Evolutionary conservation across 495 filamentous ascomycete species (phyloP).

Genomic region (Clohesyomyces aquaticus): DNA sequence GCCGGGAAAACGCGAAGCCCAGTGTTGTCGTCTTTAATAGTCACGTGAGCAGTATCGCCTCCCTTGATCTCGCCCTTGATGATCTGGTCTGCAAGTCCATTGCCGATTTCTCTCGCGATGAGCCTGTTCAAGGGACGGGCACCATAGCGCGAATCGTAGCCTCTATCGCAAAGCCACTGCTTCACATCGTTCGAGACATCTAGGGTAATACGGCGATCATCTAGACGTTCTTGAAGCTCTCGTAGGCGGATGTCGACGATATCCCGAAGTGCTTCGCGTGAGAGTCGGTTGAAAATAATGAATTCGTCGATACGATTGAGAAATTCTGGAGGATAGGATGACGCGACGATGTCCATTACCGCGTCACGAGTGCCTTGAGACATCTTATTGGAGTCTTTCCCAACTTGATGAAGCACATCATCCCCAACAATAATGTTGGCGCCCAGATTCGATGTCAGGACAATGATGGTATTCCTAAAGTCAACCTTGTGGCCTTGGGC

Average conservation of each 20-base stretch:
- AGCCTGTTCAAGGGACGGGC: constrained; percentile 92
- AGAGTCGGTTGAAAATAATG: constrained; percentile 89
- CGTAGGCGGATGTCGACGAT: constrained; percentile 91
- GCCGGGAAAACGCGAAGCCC: constrained; percentile 22
- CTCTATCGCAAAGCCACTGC: constrained; percentile 82
- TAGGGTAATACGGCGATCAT: constrained; percentile 82
- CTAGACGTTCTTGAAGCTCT: constrained; percentile 81
- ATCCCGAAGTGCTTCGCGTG: constrained; percentile 75
- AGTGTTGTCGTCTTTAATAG: constrained; percentile 58
- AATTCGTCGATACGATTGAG: constrained; percentile 96
- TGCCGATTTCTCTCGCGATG: constrained; percentile 85
- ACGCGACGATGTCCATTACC: constrained; percentile 86
- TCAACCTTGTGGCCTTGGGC: constrained; percentile 95
- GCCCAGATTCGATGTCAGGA: constrained; percentile 92
- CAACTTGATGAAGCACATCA: constrained; percentile 58
- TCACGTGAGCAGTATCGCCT: constrained; percentile 72
- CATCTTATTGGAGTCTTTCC: constrained; percentile 60
- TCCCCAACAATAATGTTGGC: constrained; percentile 70
- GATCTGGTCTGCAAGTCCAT: constrained; percentile 85
- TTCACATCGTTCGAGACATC: constrained; percentile 71
- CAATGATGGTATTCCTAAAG: constrained; percentile 94
- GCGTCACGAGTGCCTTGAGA: constrained; percentile 69
- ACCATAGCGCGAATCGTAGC: constrained; percentile 89
- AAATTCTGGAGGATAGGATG: constrained; percentile 86
- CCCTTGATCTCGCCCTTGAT: constrained; percentile 80